Percentiles rank a stretch among this genome's conserved stretches.
phyloP scores from a whole-genome alignment of 192 early-diverging fungal genomes.

The Entomortierella parvispora region DNA sequence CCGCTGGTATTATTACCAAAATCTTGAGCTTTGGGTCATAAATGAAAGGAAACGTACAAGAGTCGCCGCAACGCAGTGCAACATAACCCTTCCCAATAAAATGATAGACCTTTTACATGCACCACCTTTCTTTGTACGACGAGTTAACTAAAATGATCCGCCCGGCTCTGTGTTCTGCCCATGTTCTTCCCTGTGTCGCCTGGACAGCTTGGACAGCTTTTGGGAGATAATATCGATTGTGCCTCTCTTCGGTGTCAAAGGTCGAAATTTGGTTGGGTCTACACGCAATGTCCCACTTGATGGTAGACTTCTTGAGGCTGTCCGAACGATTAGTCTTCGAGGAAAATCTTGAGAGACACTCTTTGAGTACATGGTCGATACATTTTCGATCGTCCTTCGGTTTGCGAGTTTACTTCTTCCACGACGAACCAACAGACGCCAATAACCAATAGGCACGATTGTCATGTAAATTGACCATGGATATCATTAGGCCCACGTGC shows the following conservation, averaged over 20 bases:
- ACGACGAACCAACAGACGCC: conserved; percentile 2
- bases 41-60: neutral
- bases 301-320: neutral
- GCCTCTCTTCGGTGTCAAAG: neutral
- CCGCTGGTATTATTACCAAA: conserved; percentile 83
- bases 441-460: no score
- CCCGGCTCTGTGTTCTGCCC: no score
- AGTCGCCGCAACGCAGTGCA: no score
- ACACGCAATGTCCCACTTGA: neutral
- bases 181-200: neutral
- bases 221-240: neutral
- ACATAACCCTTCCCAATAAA: no score
- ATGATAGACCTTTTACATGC: no score
- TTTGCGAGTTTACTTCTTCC: neutral
- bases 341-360: no score
- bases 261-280: conserved; percentile 2
- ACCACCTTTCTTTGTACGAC: no score
- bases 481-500: neutral
- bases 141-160: no score
- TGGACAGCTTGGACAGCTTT: conserved; percentile 1
- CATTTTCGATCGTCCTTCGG: neutral
- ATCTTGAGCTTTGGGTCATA: conserved; percentile 49
- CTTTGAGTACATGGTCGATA: conserved; percentile 12
- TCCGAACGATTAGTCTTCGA: no score
- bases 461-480: neutral